Percentiles rank a stretch among this genome's conserved stretches.
Evolutionary conservation across 75 land plant species (phyloP).

Genomic region (Sequoiadendron giganteum): DNA sequence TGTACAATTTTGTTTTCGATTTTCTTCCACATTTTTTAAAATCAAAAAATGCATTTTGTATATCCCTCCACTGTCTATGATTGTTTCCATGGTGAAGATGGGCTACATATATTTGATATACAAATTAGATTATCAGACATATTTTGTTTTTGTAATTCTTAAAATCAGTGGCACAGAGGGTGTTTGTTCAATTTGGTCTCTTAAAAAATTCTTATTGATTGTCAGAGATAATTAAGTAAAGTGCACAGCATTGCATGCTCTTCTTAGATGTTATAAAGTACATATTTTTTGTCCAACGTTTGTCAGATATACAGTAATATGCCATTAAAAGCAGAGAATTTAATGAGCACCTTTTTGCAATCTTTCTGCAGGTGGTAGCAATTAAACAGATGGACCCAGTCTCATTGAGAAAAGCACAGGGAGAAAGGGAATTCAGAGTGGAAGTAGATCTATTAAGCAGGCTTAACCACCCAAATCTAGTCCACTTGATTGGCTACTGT

Average conservation of each 20-base stretch:
- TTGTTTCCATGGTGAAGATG: not conserved
- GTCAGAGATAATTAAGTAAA: not conserved
- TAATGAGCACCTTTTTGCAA: conserved; percentile 15
- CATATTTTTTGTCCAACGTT: not conserved
- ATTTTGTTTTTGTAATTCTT: not conserved
- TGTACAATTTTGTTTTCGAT: not conserved
- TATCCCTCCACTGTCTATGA: not conserved
- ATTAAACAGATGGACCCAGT: conserved; percentile 90
- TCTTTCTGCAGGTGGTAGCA: conserved; percentile 59
- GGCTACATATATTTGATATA: not conserved
- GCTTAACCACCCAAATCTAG: conserved; percentile 78
- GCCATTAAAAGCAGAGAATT: not conserved
- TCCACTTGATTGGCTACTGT: conserved; percentile 82
- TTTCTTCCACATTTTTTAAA: not conserved
- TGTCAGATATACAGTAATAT: not conserved
- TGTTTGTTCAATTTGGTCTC: not conserved
- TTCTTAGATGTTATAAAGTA: no score
- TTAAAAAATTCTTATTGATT: not conserved
- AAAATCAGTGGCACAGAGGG: not conserved
- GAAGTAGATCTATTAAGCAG: conserved; percentile 92
- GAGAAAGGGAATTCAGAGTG: conserved; percentile 89
- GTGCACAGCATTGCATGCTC: not conserved
- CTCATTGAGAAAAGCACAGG: conserved; percentile 71
- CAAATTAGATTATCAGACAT: not conserved
- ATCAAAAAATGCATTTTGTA: not conserved